These are phyloP conservation scores for Quercus dentata DNA, from an alignment of 306 rosid genomes.

Conservation along the genomic window DNA sequence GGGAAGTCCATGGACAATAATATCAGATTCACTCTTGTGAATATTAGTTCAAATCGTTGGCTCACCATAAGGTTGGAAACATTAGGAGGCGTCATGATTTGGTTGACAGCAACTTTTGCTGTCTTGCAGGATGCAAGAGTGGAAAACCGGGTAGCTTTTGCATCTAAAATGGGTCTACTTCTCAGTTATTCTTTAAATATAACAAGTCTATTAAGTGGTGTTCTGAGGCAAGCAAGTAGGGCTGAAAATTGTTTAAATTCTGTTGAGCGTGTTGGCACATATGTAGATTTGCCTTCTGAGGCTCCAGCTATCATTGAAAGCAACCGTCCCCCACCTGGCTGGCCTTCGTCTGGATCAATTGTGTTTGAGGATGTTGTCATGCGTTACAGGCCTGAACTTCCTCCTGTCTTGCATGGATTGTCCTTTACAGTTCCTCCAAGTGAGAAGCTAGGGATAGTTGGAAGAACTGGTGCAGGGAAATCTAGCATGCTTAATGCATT, in stretches of 20 bases:
- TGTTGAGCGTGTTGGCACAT: constrained; percentile 82
- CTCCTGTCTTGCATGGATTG: constrained; percentile 76
- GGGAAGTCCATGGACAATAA: constrained; percentile 86
- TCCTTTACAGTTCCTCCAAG: constrained; percentile 59
- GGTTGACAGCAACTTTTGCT: constrained; percentile 85
- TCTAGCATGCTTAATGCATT: constrained; percentile 92
- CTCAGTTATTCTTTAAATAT: constrained; percentile 79
- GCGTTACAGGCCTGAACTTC: constrained; percentile 89
- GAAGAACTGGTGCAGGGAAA: constrained; percentile 97
- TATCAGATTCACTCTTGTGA: constrained; percentile 67
- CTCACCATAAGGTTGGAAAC: constrained; percentile 64
- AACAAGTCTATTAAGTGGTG: constrained; percentile 67
- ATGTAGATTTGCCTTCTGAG: constrained; percentile 70
- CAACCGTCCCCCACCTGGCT: constrained; percentile 72
- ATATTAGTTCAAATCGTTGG: constrained; percentile 68
- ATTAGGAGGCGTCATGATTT: constrained; percentile 85
- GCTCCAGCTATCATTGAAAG: constrained; percentile 59
- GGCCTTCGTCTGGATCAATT: constrained; percentile 80
- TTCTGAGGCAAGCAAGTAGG: constrained; percentile 78
- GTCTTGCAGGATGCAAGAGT: constrained; percentile 70
- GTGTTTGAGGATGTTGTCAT: constrained; percentile 75
- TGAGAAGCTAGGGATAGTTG: constrained; percentile 88
- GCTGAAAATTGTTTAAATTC: constrained; percentile 84
- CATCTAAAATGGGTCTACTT: constrained; percentile 88
- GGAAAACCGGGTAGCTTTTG: constrained; percentile 51